Base-by-base conservation (phyloP, 2,329 filamentous ascomycete species). In the Hortaea sp. region DNA sequence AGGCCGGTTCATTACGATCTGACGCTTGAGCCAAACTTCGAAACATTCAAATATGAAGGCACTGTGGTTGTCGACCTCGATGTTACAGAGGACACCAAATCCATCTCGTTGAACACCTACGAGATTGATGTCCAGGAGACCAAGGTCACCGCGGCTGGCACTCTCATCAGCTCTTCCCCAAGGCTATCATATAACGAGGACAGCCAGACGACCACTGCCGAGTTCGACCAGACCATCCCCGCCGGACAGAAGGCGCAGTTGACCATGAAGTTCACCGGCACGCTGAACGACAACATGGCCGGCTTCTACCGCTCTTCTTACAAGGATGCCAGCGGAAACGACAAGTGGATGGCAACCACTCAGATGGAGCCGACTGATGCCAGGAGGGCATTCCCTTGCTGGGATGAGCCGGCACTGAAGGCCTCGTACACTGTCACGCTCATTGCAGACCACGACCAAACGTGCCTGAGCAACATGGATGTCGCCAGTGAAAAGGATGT, bases 351-450 rank as follows among this genome's bases (percentile, higher is more conserved):
- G 62, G 90, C 89, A 29, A 90, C 88, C 28, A 87, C 87, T 12
- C 90, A 97, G 73, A 94, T 97, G 85, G 90, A 97, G 72, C 84
- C 90, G 35, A 95, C 90, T 10, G 90, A 97, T 70, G 89, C 88
- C 51, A 80, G 90, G 58, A 78, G 89, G 57, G 88, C 90, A 5
- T 94, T 97, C 70, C 90, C 90, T 39, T 95, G 90, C 70, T 95
- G 95, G 66, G 90, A 97, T 63, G 92, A 97, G 72, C 90, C 90
- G 29, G 84, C 88, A 28, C 76, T 97, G 57, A 97, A 97, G 74
- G 87, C 90, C 35, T 83, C 85, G 55, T 97, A 94, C 69, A 90
- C 87, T 29, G 81, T 95, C 53, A 95, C 89, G 0, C 75, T 97
- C 56, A 77, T 97, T 57, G 88, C 90, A 5, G 89, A 95, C 67